Conservation (phyloP, 345 rosid species). For the Limnanthes douglasii region DNA sequence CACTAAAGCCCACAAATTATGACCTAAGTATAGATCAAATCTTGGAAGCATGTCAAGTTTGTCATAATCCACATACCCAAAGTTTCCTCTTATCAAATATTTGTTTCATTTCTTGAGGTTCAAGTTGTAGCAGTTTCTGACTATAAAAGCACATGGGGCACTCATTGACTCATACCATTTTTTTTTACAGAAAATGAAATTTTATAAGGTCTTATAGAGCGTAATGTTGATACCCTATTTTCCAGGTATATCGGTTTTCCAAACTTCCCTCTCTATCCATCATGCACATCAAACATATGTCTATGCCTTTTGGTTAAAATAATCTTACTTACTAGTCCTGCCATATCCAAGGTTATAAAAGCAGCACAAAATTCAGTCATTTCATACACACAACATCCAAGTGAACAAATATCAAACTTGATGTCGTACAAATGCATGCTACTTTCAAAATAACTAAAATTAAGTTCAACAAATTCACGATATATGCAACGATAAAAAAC, state of each 20-base stretch:
- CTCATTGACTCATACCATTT: slow-evolving; percentile 60
- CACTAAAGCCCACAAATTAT: slow-evolving; percentile 11
- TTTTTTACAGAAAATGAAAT: slow-evolving; percentile 25
- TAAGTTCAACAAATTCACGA: too few relatives aligned
- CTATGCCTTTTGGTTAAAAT: too few relatives aligned
- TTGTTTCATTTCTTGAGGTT: background rate
- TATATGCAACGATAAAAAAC: too few relatives aligned
- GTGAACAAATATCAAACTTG: too few relatives aligned
- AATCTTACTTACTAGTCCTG: too few relatives aligned
- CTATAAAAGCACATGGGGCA: slow-evolving; percentile 50
- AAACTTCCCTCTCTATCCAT: slow-evolving; percentile 27
- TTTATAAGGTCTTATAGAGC: slow-evolving; percentile 34
- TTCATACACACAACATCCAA: too few relatives aligned
- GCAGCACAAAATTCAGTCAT: too few relatives aligned
- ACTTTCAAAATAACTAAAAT: too few relatives aligned
- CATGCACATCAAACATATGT: slow-evolving; percentile 22
- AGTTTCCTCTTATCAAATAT: background rate
- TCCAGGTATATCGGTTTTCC: slow-evolving; percentile 55
- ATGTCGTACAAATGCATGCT: too few relatives aligned
- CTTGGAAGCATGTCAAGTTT: slow-evolving; percentile 4
- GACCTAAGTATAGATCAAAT: slow-evolving; percentile 15
- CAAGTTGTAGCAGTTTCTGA: background rate
- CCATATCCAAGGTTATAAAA: too few relatives aligned
- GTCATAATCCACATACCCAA: slow-evolving; percentile 13
- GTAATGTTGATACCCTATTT: slow-evolving; percentile 37